Base-by-base conservation (phyloP, 805 yeast species). In the Pichia scutulata region DNA sequence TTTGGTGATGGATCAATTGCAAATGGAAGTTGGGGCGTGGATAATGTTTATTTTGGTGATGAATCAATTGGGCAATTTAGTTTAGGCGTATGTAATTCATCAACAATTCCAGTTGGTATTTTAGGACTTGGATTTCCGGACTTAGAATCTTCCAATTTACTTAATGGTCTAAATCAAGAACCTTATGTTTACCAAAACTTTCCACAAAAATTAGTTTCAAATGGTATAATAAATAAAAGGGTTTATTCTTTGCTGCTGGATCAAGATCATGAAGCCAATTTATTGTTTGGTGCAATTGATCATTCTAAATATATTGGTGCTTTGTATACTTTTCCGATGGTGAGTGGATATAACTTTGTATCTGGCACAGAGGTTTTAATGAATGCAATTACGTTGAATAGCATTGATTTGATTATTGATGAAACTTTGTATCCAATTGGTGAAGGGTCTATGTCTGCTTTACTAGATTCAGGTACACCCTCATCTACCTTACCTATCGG, bases 231-330 rank as follows among this genome's bases (percentile, higher is more conserved):
- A 52, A 57, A 73, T 41, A 72, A 75, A 44, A 70, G 71, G 37
- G 76, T 77, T 1, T 86, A 83, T 63, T 84, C 92, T 0, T 67
- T 86, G 47, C 84, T 70, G 58, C 70, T 86, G 62, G 76, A 81
- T 55, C 64, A 68, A 2, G 65, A 65, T 41, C 66, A 77, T 1
- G 53, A 68, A 1, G 89, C 88, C 8, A 64, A 73, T 14, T 68
- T 85, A 18, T 62, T 85, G 41, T 85, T 86, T 68, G 92, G 93
- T 44, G 93, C 83, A 25, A 74, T 81, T 22, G 92, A 85, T 59
- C 77, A 74, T 53, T 72, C 77, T 37, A 84, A 83, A 64, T 82
- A 78, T 62, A 47, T 64, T 0, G 89, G 89, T 13, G 52, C 60
- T 24, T 61, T 83, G 30, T 61, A 70, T 28, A 65, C 78, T 0